Evolutionary conservation across 2,329 filamentous ascomycete genomes (phyloP), one percentile per base, ranked within the genome.

Genomic region (Metarhizium guizhouense): DNA sequence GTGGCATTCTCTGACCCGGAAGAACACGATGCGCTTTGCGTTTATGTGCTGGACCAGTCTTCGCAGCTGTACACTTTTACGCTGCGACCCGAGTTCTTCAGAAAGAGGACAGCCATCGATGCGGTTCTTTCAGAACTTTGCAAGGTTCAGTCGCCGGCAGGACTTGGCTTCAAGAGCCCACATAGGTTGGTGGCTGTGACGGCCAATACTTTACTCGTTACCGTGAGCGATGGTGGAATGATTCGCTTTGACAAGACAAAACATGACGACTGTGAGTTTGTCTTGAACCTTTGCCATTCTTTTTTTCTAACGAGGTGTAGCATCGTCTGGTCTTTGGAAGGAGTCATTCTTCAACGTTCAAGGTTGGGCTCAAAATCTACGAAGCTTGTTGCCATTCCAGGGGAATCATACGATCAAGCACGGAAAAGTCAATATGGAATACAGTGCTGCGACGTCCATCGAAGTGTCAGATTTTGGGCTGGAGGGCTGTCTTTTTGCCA

Each of bases 61-160:
- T 88, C 86, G 65, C 84, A 90, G 60, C 77, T 99, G 18, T 92
- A 92, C 72, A 91, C 89, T 13, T 79, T 99, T 61, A 87, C 81
- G n/a, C 72, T 99, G 52, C 85, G 87, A 57, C 87, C 88, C 34
- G 89, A 94, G 62, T 87, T 89, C 66, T 95, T 97, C 69, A 80
- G 85, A 58, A 85, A 84, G 68, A 78, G 80, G 57, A 77, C 80
- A 1, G 83, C 83, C 20, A 82, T 86, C 16, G 90, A 95, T 61
- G 82, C 86, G 53, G 86, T 87, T 56, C 74, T 91, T n/a, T 79
- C 79, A 38, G 87, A 91, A 54, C 84, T 86, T 70, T 92, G 86
- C 74, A 92, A 89, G 71, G 81, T 84, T 8, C 88, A 84, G 67
- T 72, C 82, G 45, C 86, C 90, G 6, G 81, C 85, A n/a, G 83